Evolutionary conservation across 257 asterid species (phyloP).

Genomic region (Phtheirospermum japonicum): DNA sequence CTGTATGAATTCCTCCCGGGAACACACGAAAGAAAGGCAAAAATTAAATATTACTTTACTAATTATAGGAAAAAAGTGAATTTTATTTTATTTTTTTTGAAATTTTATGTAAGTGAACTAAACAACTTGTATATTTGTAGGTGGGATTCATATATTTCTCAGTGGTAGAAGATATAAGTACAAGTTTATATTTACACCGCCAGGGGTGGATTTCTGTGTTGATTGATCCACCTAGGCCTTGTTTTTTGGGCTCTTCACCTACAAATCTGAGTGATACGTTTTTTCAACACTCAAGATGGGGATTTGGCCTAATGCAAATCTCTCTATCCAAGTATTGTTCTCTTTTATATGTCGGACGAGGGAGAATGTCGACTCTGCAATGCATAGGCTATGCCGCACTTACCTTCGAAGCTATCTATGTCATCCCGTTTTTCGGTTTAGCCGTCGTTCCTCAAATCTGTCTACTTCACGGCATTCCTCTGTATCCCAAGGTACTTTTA

Average conservation of each 20-base stretch:
- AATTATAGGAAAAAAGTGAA: too few species aligned
- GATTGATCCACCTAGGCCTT: conserved; percentile 38
- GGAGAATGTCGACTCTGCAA: conserved; percentile 35
- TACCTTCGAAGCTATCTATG: conserved; percentile 25
- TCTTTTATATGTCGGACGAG: conserved; percentile 31
- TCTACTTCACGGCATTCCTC: conserved; percentile 31
- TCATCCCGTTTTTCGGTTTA: conserved; percentile 31
- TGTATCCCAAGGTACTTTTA: conserved; percentile 50
- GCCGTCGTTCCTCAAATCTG: conserved; percentile 38
- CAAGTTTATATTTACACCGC: conserved; percentile 40
- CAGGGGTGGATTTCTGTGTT: conserved; percentile 49
- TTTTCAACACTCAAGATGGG: conserved; percentile 46
- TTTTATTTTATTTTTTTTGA: too few species aligned
- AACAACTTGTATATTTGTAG: conserved; percentile 21
- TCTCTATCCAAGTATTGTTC: conserved; percentile 33
- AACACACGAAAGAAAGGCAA: too few species aligned
- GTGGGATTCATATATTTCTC: conserved; percentile 44
- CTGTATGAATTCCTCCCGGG: too few species aligned
- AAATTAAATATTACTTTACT: too few species aligned
- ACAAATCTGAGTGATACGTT: conserved; percentile 39
- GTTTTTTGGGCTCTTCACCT: conserved; percentile 45
- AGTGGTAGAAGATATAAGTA: conserved; percentile 43
- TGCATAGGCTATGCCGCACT: conserved; percentile 31
- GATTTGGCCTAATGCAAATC: conserved; percentile 34
- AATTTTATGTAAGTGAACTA: too few species aligned